Percentiles rank a stretch among this genome's conserved stretches.
These are phyloP conservation scores for Pyropia yezoensis DNA, from an alignment of 23 red algal genomes.

Conservation along the genomic window DNA sequence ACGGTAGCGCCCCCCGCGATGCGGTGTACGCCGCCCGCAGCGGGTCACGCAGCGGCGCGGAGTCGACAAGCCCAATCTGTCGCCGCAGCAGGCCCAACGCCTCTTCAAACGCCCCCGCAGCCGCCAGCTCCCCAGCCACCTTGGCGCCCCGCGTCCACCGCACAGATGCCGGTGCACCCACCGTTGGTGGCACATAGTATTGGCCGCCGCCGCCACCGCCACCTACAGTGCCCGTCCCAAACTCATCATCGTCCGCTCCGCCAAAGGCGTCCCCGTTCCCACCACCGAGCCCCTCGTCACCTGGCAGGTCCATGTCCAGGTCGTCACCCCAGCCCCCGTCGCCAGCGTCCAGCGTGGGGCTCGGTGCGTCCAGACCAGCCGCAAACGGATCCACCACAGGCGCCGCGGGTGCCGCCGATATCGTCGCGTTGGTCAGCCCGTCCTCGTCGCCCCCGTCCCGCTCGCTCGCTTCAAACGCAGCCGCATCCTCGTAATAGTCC, in stretches of 20 bases:
- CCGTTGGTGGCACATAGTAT: conserved; percentile 68
- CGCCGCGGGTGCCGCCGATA: conserved; percentile 8
- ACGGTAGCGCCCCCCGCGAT: conserved; percentile 35
- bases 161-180: conserved; percentile 17
- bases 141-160: conserved; percentile 39
- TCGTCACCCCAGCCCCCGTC: conserved; percentile 56
- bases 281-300: background rate
- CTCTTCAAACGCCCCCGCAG: conserved; percentile 74
- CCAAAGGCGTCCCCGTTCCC: conserved; percentile 15
- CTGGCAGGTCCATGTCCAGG: conserved; percentile 47
- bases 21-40: conserved; percentile 48
- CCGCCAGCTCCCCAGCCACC: conserved; percentile 72
- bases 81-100: conserved; percentile 48
- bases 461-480: conserved; percentile 17
- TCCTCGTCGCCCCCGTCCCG: conserved; percentile 7
- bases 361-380: conserved; percentile 19
- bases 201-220: conserved; percentile 13
- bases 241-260: conserved; percentile 25
- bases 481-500: conserved; percentile 66
- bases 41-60: conserved; percentile 41
- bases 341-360: conserved; percentile 9
- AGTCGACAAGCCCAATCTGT: conserved; percentile 51
- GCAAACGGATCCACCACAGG: conserved; percentile 59
- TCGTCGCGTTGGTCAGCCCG: conserved; percentile 4
- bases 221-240: background rate